These are phyloP conservation scores for Ogataea pilisensis DNA, from an alignment of 805 yeast genomes.

Conservation along the genomic window DNA sequence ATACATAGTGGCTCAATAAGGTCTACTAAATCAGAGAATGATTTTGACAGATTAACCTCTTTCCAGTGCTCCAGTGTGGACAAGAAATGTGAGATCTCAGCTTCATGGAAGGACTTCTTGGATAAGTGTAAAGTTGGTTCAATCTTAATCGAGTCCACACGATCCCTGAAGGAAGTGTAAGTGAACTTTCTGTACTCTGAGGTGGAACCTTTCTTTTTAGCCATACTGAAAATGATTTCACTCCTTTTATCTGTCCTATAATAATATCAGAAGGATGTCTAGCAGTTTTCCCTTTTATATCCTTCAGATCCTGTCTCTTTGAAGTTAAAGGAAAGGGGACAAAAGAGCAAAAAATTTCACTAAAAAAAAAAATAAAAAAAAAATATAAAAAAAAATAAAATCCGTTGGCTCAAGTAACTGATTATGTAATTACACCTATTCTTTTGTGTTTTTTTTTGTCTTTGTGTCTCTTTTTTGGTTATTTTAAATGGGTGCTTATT, in stretches of 20 bases:
- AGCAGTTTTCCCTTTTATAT: too few relatives aligned
- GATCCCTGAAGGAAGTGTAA: constrained; percentile 74
- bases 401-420: too few relatives aligned
- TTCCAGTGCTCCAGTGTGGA: constrained; percentile 82
- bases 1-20: constrained; percentile 52
- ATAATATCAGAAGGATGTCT: too few relatives aligned
- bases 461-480: too few relatives aligned
- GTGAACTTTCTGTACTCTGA: constrained; percentile 56
- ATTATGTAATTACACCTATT: too few relatives aligned
- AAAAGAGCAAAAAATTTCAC: constrained; percentile 3
- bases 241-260: background rate
- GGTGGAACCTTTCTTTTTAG: constrained; percentile 41
- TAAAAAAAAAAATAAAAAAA: constrained; percentile 2
- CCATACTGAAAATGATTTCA: constrained; percentile 19
- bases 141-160: constrained; percentile 78
- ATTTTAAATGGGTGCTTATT: too few relatives aligned
- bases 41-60: constrained; percentile 75
- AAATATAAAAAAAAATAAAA: constrained; percentile 1
- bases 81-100: constrained; percentile 72
- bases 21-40: constrained; percentile 60
- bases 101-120: constrained; percentile 63
- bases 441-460: too few relatives aligned
- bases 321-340: too few relatives aligned
- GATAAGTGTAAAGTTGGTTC: constrained; percentile 57
- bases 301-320: too few relatives aligned